phyloP scores from a whole-genome alignment of 805 yeast genomes.

The Saccharomyces kudriavzevii region DNA sequence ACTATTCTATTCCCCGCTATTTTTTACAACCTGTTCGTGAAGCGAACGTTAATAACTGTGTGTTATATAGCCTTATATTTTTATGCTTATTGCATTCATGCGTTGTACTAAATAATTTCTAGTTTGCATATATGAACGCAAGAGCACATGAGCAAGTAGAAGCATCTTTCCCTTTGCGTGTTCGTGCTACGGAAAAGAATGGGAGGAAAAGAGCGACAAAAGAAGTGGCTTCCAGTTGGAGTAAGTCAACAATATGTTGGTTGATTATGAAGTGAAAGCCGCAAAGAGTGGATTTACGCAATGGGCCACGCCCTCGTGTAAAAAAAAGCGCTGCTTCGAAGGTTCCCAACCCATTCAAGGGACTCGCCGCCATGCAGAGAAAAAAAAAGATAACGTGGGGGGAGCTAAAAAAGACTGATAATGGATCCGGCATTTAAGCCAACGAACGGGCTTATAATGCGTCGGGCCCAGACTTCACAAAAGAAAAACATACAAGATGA shows the following conservation, averaged over 20 bases:
- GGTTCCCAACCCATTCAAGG: not conserved
- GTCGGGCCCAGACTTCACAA: not conserved
- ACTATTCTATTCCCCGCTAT: not conserved
- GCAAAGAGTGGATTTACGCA: not conserved
- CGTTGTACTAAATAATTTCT: not conserved
- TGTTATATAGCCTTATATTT: not conserved
- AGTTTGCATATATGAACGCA: not conserved
- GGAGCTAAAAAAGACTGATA: not conserved
- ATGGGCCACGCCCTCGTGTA: not conserved
- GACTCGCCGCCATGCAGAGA: not conserved
- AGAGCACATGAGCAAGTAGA: not conserved
- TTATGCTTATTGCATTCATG: not conserved
- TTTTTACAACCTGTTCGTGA: not conserved
- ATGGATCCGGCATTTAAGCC: not conserved
- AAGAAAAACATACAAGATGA: not conserved
- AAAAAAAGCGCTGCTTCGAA: not conserved
- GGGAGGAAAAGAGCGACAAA: not conserved
- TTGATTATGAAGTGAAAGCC: not conserved
- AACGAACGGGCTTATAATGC: not conserved
- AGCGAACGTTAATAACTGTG: not conserved
- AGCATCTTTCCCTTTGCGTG: not conserved
- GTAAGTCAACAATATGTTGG: not conserved
- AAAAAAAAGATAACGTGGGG: not conserved
- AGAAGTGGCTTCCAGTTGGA: not conserved
- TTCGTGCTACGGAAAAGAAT: not conserved